These are phyloP conservation scores for Vickermania spadyakhi DNA, from an alignment of 208 protist genomes.

Conservation along the genomic window DNA sequence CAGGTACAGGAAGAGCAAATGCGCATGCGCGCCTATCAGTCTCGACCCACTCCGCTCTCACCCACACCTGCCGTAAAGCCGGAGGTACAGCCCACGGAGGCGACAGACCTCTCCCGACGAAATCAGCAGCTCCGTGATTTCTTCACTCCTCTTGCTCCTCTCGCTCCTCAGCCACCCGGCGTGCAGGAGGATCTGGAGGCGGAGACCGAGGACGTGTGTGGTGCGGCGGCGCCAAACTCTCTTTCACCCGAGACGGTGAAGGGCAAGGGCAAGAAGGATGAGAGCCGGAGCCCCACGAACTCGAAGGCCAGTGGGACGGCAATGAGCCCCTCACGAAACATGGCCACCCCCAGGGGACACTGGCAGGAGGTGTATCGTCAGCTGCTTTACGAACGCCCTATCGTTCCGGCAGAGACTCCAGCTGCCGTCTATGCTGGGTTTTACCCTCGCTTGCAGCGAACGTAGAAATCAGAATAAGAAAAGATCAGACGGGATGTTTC, in stretches of 20 bases:
- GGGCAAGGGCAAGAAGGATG: neutral
- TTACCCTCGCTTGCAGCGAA: neutral
- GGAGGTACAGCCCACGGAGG: neutral
- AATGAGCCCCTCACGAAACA: too few relatives aligned
- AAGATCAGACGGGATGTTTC: too few relatives aligned
- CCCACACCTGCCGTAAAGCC: neutral
- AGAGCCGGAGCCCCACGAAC: neutral
- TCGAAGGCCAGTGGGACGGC: too few relatives aligned
- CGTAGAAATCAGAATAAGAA: too few relatives aligned
- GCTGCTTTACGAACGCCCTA: neutral
- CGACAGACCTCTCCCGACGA: neutral
- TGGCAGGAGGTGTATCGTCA: neutral
- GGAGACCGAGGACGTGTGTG: neutral
- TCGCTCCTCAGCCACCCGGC: neutral
- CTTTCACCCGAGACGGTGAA: neutral
- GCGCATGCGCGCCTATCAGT: neutral
- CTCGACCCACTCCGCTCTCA: neutral
- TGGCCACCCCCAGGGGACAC: neutral
- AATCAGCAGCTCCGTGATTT: neutral
- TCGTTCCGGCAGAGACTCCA: neutral
- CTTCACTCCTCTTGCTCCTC: neutral
- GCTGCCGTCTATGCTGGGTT: neutral
- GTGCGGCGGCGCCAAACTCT: neutral
- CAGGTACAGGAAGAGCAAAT: constrained; percentile 17
- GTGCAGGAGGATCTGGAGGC: neutral